Base-by-base conservation (phyloP, 768 basidiomycete genomes). In the Roridomyces roridus region DNA sequence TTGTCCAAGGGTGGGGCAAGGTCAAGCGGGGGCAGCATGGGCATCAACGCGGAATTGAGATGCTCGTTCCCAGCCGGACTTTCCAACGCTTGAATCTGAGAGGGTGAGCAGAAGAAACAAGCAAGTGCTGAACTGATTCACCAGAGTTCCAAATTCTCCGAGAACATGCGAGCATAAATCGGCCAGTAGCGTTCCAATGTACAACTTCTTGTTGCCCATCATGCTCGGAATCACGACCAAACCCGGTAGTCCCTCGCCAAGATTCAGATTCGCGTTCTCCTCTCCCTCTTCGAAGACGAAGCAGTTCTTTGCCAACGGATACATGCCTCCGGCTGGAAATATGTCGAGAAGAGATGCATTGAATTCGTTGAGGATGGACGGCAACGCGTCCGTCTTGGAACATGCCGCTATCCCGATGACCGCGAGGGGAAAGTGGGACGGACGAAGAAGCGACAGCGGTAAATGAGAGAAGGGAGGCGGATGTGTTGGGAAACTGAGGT, bases 131-230 rank as follows among this genome's bases (percentile, higher is more conserved):
- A 26, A 46, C 35, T 48, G 47, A 75, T 91, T 58, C 64, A 97
- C 96, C 77, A 97, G 70, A 34, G 85, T 82, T 34, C 93, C 90
- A 63, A 98, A 89, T 70, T 94, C 93, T 20, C 85, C 85, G 21
- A 99, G 77, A 45, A 98, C 84, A 59, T 89, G 86, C 29, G 94
- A 94, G 63, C 93, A 95, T 18, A 97, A 73, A 67, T 94, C 94
- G 17, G 93, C 94, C 51, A 99, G 73, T 37, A 98, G 74, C 17
- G 94, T 94, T 26, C 92, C 92, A 50, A 98, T 80, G 69, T 96
- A 95, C 26, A 93, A 72, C 64, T 85, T 89, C 70, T 94, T 92
- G 65, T 96, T 94, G 6, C 90, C 91, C 85, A 94, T 92, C 64
- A 87, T 83, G 59, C 82, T 85, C 4, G 94, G 95, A 45, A 97